Conservation (phyloP, 2,329 filamentous ascomycete species). For the Onygenales sp. region DNA sequence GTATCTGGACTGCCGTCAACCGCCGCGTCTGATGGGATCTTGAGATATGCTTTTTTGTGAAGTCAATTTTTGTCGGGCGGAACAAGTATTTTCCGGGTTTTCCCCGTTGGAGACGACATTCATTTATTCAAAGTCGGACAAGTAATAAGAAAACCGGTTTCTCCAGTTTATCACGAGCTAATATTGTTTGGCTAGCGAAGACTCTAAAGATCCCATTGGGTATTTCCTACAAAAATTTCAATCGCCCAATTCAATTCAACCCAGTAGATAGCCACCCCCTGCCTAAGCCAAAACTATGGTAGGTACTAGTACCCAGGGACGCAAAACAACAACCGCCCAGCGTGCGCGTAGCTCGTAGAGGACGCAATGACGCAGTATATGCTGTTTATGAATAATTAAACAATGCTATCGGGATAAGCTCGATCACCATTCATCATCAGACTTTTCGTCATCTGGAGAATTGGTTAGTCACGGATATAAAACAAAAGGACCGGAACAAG, state of each 20-base stretch:
- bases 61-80: background rate
- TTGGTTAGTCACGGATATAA: conserved; percentile 15
- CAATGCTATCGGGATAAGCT: too few species aligned
- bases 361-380: too few species aligned
- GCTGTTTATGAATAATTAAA: too few species aligned
- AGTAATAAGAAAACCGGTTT: too few species aligned
- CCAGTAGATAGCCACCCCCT: background rate
- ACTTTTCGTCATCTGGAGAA: conserved; percentile 35
- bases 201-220: too few species aligned
- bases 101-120: too few species aligned
- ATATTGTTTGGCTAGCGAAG: too few species aligned
- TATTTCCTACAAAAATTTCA: background rate
- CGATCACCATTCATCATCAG: conserved; percentile 37
- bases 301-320: background rate
- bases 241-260: background rate
- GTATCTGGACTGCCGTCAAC: background rate
- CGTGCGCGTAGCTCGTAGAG: too few species aligned
- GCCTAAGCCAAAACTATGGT: background rate
- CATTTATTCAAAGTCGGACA: too few species aligned
- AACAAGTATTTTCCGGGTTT: background rate
- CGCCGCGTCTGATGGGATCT: background rate
- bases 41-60: background rate
- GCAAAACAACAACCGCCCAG: background rate
- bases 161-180: too few species aligned
- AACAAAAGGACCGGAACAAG: conserved; percentile 5